Conservation (phyloP, 2,329 filamentous ascomycete genomes). For the Stagonosporopsis rhizophila region DNA sequence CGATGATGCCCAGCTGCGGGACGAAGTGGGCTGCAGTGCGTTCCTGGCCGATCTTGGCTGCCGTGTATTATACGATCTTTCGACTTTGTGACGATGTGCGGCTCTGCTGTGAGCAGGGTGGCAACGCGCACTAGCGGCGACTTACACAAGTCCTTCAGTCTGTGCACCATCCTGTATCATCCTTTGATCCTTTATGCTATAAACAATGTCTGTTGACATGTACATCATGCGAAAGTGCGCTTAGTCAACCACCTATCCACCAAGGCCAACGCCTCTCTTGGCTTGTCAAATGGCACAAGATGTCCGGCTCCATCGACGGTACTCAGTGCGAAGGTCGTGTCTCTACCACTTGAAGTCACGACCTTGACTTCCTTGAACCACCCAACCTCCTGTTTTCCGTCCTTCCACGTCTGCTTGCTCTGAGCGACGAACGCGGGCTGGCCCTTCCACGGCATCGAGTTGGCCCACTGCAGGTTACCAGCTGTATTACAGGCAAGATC, state of each 20-base stretch:
- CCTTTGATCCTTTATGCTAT: not conserved
- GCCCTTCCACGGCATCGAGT: slow-evolving; percentile 54
- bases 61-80: slow-evolving; percentile 10
- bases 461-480: slow-evolving; percentile 51
- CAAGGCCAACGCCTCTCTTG: slow-evolving; percentile 40
- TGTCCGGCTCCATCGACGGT: slow-evolving; percentile 53
- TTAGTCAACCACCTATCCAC: slow-evolving; percentile 40
- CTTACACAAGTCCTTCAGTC: slow-evolving; percentile 10
- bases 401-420: slow-evolving; percentile 35
- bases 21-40: slow-evolving; percentile 13
- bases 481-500: slow-evolving; percentile 54
- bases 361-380: slow-evolving; percentile 48
- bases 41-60: slow-evolving; percentile 16
- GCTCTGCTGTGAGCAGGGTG: slow-evolving; percentile 1
- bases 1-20: slow-evolving; percentile 19
- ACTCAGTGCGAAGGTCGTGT: slow-evolving; percentile 44
- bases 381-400: slow-evolving; percentile 34
- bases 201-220: slow-evolving; percentile 10
- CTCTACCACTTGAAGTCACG: slow-evolving; percentile 34
- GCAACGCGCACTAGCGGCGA: slow-evolving; percentile 7
- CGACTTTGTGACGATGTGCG: slow-evolving; percentile 14
- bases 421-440: slow-evolving; percentile 53
- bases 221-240: slow-evolving; percentile 37
- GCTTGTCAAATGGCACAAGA: slow-evolving; percentile 49
- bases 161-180: not conserved